Conservation (phyloP, 805 yeast genomes). For the Pichia gijzeniarum region DNA sequence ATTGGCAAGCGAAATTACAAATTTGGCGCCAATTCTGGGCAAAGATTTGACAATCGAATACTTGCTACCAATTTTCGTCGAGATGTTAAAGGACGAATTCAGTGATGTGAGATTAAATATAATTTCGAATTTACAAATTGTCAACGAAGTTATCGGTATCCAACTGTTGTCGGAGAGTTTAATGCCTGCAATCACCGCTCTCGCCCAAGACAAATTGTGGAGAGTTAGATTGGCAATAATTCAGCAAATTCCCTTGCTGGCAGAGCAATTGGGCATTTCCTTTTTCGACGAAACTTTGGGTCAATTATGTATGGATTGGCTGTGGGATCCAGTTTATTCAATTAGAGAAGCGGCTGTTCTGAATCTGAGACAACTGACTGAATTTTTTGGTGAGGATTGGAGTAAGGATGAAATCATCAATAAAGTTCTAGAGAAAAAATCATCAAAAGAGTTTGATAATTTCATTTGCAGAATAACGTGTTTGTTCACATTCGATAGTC, state of each 20-base stretch:
- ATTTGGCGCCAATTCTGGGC: constrained; percentile 78
- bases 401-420: constrained; percentile 77
- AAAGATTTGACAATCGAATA: constrained; percentile 77
- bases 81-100: constrained; percentile 93
- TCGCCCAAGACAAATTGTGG: constrained; percentile 97
- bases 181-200: constrained; percentile 91
- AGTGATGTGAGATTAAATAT: constrained; percentile 95
- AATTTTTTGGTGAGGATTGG: constrained; percentile 91
- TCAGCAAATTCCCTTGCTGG: constrained; percentile 90
- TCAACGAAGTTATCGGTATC: constrained; percentile 91
- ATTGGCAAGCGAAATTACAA: constrained; percentile 80
- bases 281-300: constrained; percentile 91
- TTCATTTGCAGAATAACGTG: constrained; percentile 91
- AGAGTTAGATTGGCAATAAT: constrained; percentile 95
- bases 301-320: constrained; percentile 91
- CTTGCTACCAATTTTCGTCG: constrained; percentile 79
- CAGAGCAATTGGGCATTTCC: constrained; percentile 88
- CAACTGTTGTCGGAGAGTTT: constrained; percentile 78
- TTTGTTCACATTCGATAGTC: constrained; percentile 76
- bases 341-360: constrained; percentile 93
- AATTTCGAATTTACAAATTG: constrained; percentile 84
- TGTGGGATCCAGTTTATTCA: constrained; percentile 96
- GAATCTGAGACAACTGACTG: constrained; percentile 72
- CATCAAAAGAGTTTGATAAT: constrained; percentile 41
- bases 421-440: constrained; percentile 50